Percentiles rank a stretch among this genome's conserved stretches.
Conservation (phyloP, 257 asterid species). For the Solanum commersonii region DNA sequence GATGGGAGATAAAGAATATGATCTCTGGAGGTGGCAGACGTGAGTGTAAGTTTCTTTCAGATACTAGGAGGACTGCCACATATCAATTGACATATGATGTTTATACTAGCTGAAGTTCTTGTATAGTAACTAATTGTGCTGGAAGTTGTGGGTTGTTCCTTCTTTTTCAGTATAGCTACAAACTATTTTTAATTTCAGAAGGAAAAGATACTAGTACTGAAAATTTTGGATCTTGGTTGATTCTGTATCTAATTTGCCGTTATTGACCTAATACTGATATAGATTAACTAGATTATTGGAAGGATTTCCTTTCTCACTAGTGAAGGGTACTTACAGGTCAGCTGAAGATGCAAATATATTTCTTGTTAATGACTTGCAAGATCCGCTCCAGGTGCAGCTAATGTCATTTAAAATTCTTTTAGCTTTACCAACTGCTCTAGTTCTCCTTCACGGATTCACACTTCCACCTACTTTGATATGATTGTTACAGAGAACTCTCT, state of each 20-base stretch:
- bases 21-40: neutral
- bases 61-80: neutral
- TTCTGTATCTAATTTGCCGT: neutral
- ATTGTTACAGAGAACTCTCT: conserved; percentile 57
- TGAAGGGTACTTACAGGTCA: conserved; percentile 51
- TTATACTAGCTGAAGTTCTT: neutral
- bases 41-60: neutral
- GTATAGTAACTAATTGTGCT: neutral
- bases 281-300: neutral
- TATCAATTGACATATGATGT: neutral
- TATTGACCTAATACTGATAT: neutral
- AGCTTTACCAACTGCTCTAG: neutral
- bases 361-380: conserved; percentile 87
- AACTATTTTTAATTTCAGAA: neutral
- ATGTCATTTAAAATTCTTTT: conserved; percentile 8
- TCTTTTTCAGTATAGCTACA: neutral
- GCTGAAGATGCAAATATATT: conserved; percentile 91
- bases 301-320: neutral
- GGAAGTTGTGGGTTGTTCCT: neutral
- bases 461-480: conserved; percentile 6
- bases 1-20: neutral
- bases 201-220: neutral
- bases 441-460: neutral
- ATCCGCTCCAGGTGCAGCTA: conserved; percentile 81
- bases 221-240: neutral